These are phyloP conservation scores for Styphnolobium japonicum DNA, from an alignment of 306 rosid genomes.

Conservation along the genomic window DNA sequence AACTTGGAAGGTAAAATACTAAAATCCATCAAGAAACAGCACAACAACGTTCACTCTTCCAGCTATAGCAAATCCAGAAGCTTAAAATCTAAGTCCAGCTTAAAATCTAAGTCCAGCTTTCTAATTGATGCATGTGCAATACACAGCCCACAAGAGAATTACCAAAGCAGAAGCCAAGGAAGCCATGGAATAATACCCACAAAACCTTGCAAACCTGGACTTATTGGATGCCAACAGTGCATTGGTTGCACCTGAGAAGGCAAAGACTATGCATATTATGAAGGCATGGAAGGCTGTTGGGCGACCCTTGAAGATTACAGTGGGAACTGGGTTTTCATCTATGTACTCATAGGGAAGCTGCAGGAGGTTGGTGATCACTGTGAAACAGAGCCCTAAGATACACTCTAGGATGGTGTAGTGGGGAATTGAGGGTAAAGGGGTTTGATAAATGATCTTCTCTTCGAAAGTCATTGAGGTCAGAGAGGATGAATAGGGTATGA, in stretches of 20 bases:
- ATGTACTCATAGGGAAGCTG: slow-evolving; percentile 35
- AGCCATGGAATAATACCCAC: slow-evolving; percentile 27
- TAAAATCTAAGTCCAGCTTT: neutral
- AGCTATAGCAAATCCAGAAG: neutral
- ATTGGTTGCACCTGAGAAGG: slow-evolving; percentile 36
- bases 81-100: no score
- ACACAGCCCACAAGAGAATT: slow-evolving; percentile 23
- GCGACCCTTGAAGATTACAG: slow-evolving; percentile 27
- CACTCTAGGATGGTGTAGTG: slow-evolving; percentile 11
- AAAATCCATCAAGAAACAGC: neutral
- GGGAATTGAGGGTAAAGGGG: neutral
- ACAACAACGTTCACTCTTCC: neutral
- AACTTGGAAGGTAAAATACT: neutral
- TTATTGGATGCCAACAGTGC: slow-evolving; percentile 8
- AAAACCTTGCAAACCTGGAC: slow-evolving; percentile 10
- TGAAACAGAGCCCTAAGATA: slow-evolving; percentile 27
- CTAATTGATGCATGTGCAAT: neutral
- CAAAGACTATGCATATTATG: slow-evolving; percentile 21
- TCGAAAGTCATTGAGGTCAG: slow-evolving; percentile 4
- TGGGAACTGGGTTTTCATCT: slow-evolving; percentile 31
- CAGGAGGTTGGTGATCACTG: slow-evolving; percentile 9
- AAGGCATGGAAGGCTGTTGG: slow-evolving; percentile 41
- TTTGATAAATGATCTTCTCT: neutral
- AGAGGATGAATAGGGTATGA: neutral
- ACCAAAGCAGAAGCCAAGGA: slow-evolving; percentile 35